Evolutionary conservation across 176 grass and related monocot species (phyloP), one percentile per base, ranked within the genome.

Genomic region (Bonia amplexicaulis): DNA sequence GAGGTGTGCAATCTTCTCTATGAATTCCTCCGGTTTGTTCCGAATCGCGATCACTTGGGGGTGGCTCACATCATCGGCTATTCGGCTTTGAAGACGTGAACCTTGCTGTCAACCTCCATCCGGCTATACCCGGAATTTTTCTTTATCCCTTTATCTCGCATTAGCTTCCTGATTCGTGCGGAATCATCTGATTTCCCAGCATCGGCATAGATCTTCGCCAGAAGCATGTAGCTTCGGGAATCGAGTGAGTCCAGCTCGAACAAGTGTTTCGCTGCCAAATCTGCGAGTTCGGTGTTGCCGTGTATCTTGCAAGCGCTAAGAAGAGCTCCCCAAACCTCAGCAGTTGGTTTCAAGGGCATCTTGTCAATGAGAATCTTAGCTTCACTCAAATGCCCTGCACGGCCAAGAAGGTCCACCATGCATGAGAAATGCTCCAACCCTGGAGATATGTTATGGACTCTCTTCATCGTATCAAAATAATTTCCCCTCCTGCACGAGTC

Each of bases 381-480:
- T 94, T 98, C 96, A 20, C 51, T 74, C 83, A 98, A 76, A 51
- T 87, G 75, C 62, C 96, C 96, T 31, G 87, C 79, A 8, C 93
- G 89, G 74, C 91, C 89, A 72, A 98, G 89, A 90, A 95, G 96
- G 86, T 98, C 96, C 19, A 95, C 93, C 91, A 98, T 95, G 78
- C 96, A 98, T 60, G 96, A 90, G 82, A 90, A 98, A 80, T 95
- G 96, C 77, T 98, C 93, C 66, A 93, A 35, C 29, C 96, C 91
- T 22, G 96, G 93, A 78, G 45, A 88, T 81, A 98, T 80, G 22
- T 89, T 85, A 63, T 98, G 91, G 66, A 74, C 67, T 80, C 57
- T 93, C 20, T 83, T 87, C 96, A 93, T 92, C 68, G 76, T 90
- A 82, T 90, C 91, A 63, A 98, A 98, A 93, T 95, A 98, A 84